phyloP scores from a whole-genome alignment of 202 grass and related monocot species.

The Setaria viridis region DNA sequence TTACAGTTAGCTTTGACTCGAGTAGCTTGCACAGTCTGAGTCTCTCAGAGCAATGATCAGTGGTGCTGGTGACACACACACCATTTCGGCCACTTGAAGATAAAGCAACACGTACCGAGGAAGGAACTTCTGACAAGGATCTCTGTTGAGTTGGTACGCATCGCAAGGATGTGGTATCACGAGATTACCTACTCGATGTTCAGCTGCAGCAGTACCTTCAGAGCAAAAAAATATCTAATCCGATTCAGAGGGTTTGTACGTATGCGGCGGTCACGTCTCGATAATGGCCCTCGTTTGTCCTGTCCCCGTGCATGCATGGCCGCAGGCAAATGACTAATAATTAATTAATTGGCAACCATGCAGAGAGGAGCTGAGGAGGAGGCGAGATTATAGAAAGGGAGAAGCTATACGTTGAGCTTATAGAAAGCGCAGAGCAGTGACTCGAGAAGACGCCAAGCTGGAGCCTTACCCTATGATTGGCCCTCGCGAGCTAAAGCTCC shows the following conservation, averaged over 20 bases:
- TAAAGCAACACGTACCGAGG: neutral
- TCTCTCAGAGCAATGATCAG: neutral
- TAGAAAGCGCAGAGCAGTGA: neutral
- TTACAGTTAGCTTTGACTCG: neutral
- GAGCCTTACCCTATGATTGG: conserved; percentile 9
- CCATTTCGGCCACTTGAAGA: neutral
- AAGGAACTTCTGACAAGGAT: conserved; percentile 41
- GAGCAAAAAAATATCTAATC: neutral
- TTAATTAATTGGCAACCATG: neutral
- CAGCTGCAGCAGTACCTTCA: neutral
- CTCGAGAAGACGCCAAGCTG: conserved; percentile 12
- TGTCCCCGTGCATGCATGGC: conserved; percentile 6
- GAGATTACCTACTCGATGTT: neutral
- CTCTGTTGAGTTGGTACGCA: neutral
- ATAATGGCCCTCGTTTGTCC: conserved; percentile 6
- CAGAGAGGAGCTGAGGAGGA: neutral
- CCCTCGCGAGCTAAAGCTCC: neutral
- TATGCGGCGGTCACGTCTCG: conserved; percentile 22
- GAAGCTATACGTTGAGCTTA: neutral
- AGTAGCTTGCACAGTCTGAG: neutral
- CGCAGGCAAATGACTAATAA: neutral
- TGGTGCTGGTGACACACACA: too few relatives aligned
- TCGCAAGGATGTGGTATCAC: conserved; percentile 20
- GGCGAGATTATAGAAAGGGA: neutral
- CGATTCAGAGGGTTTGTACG: neutral